Base-by-base conservation (phyloP, 768 basidiomycete species). In the Coprinopsis strossmayeri region DNA sequence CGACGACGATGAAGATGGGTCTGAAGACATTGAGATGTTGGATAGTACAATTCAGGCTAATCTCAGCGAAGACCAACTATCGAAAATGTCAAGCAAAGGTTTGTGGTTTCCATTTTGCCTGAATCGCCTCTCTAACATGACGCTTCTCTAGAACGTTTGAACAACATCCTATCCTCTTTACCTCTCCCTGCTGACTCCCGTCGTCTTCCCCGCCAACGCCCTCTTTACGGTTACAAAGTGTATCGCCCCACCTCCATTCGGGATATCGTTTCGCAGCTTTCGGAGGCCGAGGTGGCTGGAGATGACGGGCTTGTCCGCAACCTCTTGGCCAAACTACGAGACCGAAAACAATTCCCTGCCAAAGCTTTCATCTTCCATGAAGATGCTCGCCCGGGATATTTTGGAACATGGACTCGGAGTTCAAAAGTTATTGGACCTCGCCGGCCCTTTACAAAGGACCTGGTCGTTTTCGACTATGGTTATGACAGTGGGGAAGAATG, bases 401-500 rank as follows among this genome's bases (percentile, higher is more conserved):
- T 82, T 57, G 95, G 94, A 18, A 98, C 96, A 4, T 97, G 90
- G 85, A 93, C 92, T 5, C 83, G 86, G 46, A 79, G 72, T 51
- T 94, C 92, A 12, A 72, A 72, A 15, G 65, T 79, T 27, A 81
- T 98, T 51, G 86, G 91, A 0, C 84, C 93, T 1, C 81, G 96
- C 13, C 79, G 76, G 15, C 94, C 96, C 1, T 85, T 95, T 52
- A 81, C 76, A 2, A 78, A 79, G 54, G 96, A 99, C 58, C 71
- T 79, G 10, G 69, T 84, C 1, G 74, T 78, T 11, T 75, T 89
- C 46, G 92, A 98, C 65, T 99, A 98, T 62, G 77, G 78, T 3
- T 91, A 94, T 59, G 94, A 99, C 67, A 93, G 90, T 45, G 95
- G 91, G 12, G 91, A 84, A 57, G 96, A 98, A 57, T 98, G 96